Evolutionary conservation across 2,329 filamentous ascomycete genomes (phyloP).

Genomic region (Elsinoe perseae): DNA sequence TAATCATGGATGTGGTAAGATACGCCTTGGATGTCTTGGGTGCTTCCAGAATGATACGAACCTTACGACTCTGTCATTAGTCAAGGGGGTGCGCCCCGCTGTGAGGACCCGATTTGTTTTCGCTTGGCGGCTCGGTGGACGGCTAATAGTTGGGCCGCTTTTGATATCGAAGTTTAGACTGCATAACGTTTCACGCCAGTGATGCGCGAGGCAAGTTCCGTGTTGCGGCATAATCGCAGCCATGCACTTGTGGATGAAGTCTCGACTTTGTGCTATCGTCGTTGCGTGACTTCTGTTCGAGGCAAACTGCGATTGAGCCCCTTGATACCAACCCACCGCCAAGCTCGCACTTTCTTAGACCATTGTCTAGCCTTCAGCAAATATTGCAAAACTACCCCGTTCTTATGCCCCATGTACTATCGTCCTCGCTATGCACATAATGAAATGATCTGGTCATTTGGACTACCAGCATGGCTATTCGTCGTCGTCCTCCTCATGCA

Average conservation of each 20-base stretch:
- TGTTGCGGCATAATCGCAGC: background rate
- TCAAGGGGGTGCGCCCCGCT: background rate
- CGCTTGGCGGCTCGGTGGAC: background rate
- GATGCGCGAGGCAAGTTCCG: background rate
- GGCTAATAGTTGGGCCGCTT: background rate
- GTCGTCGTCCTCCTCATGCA: conserved; percentile 23
- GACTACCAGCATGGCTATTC: conserved; percentile 15
- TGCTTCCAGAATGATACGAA: background rate
- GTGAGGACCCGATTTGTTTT: background rate
- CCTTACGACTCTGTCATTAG: background rate
- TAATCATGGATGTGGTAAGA: background rate
- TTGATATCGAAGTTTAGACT: background rate
- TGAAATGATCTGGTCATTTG: background rate
- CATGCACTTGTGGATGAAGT: background rate
- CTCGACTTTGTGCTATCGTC: background rate
- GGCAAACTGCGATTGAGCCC: background rate
- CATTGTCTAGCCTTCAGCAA: too few species aligned
- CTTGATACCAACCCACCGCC: too few species aligned
- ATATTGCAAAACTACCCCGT: too few species aligned
- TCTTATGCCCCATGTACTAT: background rate
- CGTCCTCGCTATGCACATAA: background rate
- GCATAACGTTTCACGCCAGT: background rate
- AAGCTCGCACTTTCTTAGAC: too few species aligned
- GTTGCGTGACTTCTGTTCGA: background rate
- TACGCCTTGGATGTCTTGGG: background rate